These are phyloP conservation scores for grape (Vitis vinifera) DNA, from an alignment of 164 flowering plant genomes.

Conservation along the genomic window DNA sequence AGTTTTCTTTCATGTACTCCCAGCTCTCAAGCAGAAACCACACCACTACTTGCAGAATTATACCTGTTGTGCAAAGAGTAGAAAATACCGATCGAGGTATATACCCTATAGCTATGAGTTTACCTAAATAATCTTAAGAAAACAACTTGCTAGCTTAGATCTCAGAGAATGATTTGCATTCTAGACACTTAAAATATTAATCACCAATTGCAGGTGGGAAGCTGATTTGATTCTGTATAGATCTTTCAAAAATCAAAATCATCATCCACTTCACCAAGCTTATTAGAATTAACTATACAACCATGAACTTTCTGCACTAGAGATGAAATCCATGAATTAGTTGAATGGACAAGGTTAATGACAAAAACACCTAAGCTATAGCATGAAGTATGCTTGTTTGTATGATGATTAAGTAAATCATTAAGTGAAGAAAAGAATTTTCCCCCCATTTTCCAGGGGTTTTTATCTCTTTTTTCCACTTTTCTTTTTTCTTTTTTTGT, in stretches of 20 bases:
- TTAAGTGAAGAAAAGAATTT: too few species aligned
- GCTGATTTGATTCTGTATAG: conserved; percentile 3
- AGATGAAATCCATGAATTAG: background rate
- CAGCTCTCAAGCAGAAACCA: too few species aligned
- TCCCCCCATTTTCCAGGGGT: too few species aligned
- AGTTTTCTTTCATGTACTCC: too few species aligned
- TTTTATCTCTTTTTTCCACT: too few species aligned
- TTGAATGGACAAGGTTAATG: too few species aligned
- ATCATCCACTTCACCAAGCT: background rate
- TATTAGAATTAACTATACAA: conserved; percentile 4
- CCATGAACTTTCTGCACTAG: conserved; percentile 4
- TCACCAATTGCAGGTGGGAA: background rate
- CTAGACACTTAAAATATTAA: background rate
- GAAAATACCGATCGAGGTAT: conserved; percentile 9
- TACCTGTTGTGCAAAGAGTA: background rate
- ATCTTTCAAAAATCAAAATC: too few species aligned
- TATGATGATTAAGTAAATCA: too few species aligned
- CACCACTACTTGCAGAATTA: too few species aligned
- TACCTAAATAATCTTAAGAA: background rate
- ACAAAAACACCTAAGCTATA: too few species aligned
- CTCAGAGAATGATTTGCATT: conserved; percentile 3
- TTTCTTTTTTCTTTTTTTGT: too few species aligned
- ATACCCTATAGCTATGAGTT: conserved; percentile 11
- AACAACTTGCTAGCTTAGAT: conserved; percentile 1
- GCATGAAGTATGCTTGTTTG: too few species aligned